Conservation (phyloP, 129 eudicot genomes). For the Heracleum sosnowskyi region DNA sequence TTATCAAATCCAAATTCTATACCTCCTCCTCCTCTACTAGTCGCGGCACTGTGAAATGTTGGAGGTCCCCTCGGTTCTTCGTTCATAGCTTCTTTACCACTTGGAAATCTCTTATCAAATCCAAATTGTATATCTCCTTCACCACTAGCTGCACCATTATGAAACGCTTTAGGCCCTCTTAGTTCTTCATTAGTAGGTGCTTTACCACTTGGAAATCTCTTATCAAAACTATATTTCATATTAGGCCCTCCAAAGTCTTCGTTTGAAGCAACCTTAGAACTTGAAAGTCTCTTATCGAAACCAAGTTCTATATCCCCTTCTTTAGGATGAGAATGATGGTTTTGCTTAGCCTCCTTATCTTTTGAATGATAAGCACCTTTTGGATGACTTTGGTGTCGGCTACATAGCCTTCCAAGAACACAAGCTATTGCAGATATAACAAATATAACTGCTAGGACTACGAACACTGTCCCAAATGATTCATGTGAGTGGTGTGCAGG, state of each 20-base stretch:
- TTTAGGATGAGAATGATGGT: constrained; percentile 11
- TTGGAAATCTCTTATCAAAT: constrained; percentile 23
- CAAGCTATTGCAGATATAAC: constrained; percentile 37
- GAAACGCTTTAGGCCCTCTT: constrained; percentile 9
- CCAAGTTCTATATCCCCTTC: constrained; percentile 16
- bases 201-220: constrained; percentile 11
- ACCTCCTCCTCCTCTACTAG: constrained; percentile 20
- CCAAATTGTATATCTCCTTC: constrained; percentile 37
- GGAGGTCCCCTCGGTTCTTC: constrained; percentile 4
- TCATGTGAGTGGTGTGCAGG: constrained; percentile 23
- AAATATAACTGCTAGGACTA: constrained; percentile 32
- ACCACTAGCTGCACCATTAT: constrained; percentile 5
- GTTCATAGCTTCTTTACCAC: constrained; percentile 7
- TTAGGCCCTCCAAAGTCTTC: constrained; percentile 8
- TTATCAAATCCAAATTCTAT: constrained; percentile 38
- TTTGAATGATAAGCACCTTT: constrained; percentile 2
- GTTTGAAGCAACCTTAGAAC: constrained; percentile 6
- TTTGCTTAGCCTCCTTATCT: constrained; percentile 6
- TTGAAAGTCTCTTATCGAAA: constrained; percentile 7
- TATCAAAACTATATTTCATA: not conserved
- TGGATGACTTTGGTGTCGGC: constrained; percentile 11
- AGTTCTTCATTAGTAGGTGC: not conserved
- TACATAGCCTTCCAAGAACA: constrained; percentile 34
- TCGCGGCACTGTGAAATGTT: not conserved
- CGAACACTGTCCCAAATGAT: constrained; percentile 37